Percentiles rank a stretch among this genome's conserved stretches.
These are phyloP conservation scores for Suhomyces pyralidae DNA, from an alignment of 805 yeast genomes.

Conservation along the genomic window DNA sequence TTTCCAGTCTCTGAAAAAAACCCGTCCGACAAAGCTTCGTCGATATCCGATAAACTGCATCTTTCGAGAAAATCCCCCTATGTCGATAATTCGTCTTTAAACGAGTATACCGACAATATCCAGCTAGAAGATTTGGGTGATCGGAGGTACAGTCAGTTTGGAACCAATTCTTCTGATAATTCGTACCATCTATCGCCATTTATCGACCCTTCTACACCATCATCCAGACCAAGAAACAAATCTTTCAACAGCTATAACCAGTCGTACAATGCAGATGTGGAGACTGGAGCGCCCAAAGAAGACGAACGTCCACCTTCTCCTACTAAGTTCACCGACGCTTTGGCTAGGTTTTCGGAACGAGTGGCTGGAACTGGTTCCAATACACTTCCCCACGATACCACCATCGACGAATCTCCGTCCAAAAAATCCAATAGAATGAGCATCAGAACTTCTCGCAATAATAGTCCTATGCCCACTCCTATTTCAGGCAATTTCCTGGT, in stretches of 20 bases:
- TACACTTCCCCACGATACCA: not conserved
- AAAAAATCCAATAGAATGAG: not conserved
- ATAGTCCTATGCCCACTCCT: slow-evolving; percentile 4
- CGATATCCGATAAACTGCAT: slow-evolving; percentile 1
- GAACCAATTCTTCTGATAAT: not conserved
- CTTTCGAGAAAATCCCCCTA: not conserved
- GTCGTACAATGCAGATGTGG: not conserved
- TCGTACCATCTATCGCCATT: slow-evolving; percentile 4
- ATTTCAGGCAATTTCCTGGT: slow-evolving; percentile 7
- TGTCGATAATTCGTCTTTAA: not conserved
- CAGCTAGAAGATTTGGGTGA: slow-evolving; percentile 13
- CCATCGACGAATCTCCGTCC: not conserved
- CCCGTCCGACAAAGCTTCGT: not conserved
- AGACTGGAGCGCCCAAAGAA: slow-evolving; percentile 2
- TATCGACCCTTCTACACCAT: not conserved
- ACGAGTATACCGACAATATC: slow-evolving; percentile 15
- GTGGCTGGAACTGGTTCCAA: slow-evolving; percentile 30
- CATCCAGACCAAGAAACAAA: not conserved
- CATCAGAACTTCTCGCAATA: not conserved
- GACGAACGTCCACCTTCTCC: slow-evolving; percentile 14
- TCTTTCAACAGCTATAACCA: not conserved
- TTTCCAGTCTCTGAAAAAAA: slow-evolving; percentile 18
- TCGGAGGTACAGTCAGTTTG: not conserved
- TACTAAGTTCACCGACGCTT: slow-evolving; percentile 20
- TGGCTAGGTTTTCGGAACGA: slow-evolving; percentile 32